phyloP scores from a whole-genome alignment of 2,329 filamentous ascomycete genomes.

The Microdochium bolleyi region DNA sequence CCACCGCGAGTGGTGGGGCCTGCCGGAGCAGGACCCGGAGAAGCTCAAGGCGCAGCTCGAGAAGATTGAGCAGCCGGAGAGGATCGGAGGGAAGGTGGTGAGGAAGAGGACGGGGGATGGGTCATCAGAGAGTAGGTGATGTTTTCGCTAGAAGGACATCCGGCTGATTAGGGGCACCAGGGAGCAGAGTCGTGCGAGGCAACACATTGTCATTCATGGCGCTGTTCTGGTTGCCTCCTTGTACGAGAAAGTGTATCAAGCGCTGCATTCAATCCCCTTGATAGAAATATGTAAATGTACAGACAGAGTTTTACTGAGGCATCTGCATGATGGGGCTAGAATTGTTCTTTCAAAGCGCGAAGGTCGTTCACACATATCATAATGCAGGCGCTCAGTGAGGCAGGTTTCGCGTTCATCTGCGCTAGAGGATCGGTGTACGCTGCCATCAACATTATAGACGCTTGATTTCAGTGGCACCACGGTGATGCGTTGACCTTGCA shows the following conservation, averaged over 20 bases:
- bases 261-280: neutral
- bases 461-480: too few relatives aligned
- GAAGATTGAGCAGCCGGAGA: constrained; percentile 40
- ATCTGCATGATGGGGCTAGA: neutral
- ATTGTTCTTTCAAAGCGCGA: too few relatives aligned
- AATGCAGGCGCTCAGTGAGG: too few relatives aligned
- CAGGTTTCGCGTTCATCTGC: too few relatives aligned
- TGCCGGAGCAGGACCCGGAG: constrained; percentile 48
- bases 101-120: neutral
- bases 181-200: too few relatives aligned
- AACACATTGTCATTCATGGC: too few relatives aligned
- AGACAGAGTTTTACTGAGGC: neutral
- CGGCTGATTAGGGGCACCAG: too few relatives aligned
- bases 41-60: constrained; percentile 41
- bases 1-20: constrained; percentile 59
- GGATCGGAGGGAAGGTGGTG: constrained; percentile 36
- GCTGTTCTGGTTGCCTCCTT: too few relatives aligned
- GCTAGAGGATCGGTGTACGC: too few relatives aligned
- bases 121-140: neutral
- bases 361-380: too few relatives aligned
- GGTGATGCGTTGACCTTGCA: too few relatives aligned
- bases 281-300: neutral
- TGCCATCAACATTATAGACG: too few relatives aligned
- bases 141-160: neutral
- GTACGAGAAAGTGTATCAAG: neutral